Percentiles rank a stretch among this genome's conserved stretches.
These are phyloP conservation scores for Neurospora terricola DNA, from an alignment of 495 filamentous ascomycete species.

Conservation along the genomic window DNA sequence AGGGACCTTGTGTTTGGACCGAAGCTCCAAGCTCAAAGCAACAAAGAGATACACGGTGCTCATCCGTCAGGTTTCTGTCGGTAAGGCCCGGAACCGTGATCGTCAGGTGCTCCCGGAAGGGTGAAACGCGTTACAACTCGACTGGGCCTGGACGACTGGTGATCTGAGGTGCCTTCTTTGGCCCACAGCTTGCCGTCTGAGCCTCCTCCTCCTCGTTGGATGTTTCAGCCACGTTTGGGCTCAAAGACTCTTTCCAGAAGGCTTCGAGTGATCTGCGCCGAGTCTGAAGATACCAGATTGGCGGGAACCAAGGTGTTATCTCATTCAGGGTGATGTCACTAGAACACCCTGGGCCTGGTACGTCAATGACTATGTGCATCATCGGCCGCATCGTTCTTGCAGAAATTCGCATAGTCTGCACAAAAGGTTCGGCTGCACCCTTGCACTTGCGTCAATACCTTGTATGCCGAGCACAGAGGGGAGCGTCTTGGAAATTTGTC, in stretches of 20 bases:
- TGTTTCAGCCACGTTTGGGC: background rate
- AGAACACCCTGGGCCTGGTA: conserved; percentile 8
- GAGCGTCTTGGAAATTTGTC: background rate
- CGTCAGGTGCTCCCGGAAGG: background rate
- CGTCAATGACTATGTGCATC: conserved; percentile 10
- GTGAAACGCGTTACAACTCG: background rate
- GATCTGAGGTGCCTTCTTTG: background rate
- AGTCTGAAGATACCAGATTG: background rate
- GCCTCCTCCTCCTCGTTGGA: background rate
- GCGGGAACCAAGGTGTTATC: background rate
- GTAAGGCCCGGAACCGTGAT: background rate
- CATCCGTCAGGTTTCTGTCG: background rate
- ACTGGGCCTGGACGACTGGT: background rate
- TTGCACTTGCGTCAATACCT: conserved; percentile 24
- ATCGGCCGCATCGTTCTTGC: conserved; percentile 1
- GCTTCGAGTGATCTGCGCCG: background rate
- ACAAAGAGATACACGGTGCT: background rate
- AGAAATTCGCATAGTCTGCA: conserved; percentile 2
- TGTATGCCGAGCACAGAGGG: conserved; percentile 12
- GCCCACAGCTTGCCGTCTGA: background rate
- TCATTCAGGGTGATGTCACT: conserved; percentile 10
- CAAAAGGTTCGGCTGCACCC: conserved; percentile 14
- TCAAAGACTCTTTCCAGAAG: background rate
- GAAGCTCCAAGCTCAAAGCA: background rate
- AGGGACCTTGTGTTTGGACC: background rate